Conservation (phyloP, 345 rosid genomes). For the Nephelium lappaceum region DNA sequence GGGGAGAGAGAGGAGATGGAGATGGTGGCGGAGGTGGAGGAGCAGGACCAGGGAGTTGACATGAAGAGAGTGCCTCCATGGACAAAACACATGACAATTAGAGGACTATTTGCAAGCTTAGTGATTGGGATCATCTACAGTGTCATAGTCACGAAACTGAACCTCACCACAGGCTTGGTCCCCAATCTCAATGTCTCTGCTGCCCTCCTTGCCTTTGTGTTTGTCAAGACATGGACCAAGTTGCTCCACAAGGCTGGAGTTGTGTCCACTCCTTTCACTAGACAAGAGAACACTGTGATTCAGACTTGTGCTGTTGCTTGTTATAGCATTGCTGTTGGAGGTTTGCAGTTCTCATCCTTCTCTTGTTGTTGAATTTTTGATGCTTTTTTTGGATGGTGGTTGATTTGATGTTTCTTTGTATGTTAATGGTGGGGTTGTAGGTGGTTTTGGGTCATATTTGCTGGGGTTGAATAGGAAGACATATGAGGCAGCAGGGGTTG, state of each 20-base stretch:
- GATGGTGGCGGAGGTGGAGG: slow-evolving; percentile 37
- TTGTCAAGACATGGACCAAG: slow-evolving; percentile 79
- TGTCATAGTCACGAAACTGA: slow-evolving; percentile 84
- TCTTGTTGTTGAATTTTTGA: background rate
- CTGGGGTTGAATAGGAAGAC: slow-evolving; percentile 75
- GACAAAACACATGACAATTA: slow-evolving; percentile 76
- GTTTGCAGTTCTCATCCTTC: slow-evolving; percentile 29
- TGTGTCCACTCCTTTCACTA: slow-evolving; percentile 70
- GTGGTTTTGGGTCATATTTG: slow-evolving; percentile 94
- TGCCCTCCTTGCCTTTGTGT: slow-evolving; percentile 80
- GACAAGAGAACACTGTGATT: slow-evolving; percentile 88
- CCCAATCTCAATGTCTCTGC: slow-evolving; percentile 98
- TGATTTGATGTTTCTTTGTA: background rate
- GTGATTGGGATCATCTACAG: slow-evolving; percentile 80
- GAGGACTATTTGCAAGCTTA: slow-evolving; percentile 73
- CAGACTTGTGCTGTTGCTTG: slow-evolving; percentile 97
- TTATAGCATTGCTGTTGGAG: slow-evolving; percentile 89
- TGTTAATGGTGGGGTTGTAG: slow-evolving; percentile 36
- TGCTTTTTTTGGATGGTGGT: background rate
- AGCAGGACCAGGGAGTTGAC: slow-evolving; percentile 39
- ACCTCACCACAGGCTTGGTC: slow-evolving; percentile 89
- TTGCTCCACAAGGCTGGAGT: slow-evolving; percentile 74
- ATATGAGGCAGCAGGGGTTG: slow-evolving; percentile 66
- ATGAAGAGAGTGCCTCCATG: slow-evolving; percentile 65
- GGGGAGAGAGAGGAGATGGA: background rate